Conservation (phyloP, 768 basidiomycete species). For the Suillus sp. region DNA sequence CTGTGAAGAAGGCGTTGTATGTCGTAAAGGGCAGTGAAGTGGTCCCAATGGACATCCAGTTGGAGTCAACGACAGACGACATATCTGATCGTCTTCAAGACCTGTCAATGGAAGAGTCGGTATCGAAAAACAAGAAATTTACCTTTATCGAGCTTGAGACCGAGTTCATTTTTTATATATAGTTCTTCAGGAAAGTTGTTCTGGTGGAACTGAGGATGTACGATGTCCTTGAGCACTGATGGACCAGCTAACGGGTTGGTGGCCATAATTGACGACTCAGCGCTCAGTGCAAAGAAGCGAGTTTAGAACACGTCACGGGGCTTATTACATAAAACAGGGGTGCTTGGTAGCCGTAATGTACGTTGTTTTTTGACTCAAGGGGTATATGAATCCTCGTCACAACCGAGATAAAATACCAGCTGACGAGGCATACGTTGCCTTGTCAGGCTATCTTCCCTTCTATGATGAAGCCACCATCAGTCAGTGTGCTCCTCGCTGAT, state of each 20-base stretch:
- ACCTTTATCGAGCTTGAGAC: conserved; percentile 93
- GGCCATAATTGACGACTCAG: conserved; percentile 33
- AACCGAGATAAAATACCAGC: background rate
- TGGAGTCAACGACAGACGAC: conserved; percentile 77
- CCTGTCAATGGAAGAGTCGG: background rate
- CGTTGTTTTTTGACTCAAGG: conserved; percentile 1
- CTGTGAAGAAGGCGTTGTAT: conserved; percentile 82
- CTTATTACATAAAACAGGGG: conserved; percentile 20
- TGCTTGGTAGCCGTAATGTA: conserved; percentile 6
- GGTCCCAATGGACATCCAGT: conserved; percentile 90
- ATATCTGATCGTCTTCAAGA: conserved; percentile 86
- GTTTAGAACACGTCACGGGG: background rate
- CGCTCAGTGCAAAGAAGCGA: background rate
- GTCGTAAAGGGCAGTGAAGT: conserved; percentile 88
- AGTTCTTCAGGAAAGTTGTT: conserved; percentile 83
- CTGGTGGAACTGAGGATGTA: conserved; percentile 93
- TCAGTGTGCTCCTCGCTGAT: background rate
- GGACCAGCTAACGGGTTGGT: conserved; percentile 58
- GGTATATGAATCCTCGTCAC: background rate
- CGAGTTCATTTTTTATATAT: conserved; percentile 79
- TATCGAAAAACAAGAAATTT: conserved; percentile 19
- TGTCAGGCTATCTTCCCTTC: background rate
- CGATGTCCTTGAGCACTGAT: conserved; percentile 64
- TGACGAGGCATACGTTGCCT: background rate
- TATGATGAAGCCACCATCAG: conserved; percentile 6